Percentiles rank a stretch among this genome's conserved stretches.
These are phyloP conservation scores for Annulohypoxylon bovei DNA, from an alignment of 495 filamentous ascomycete genomes.

Conservation along the genomic window DNA sequence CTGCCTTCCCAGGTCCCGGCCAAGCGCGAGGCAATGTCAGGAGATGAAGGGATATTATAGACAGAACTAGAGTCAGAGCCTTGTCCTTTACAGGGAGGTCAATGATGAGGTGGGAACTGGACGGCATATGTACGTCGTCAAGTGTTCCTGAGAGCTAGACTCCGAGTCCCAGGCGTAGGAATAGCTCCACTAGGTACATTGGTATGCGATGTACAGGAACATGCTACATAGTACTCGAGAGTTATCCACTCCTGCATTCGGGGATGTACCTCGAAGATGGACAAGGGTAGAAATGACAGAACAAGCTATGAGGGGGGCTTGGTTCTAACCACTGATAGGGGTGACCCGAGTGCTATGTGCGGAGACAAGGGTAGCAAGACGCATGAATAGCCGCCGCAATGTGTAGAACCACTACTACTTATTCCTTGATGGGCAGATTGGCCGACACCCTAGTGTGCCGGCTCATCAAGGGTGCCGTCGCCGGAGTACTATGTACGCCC, in stretches of 20 bases:
- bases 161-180: slow-evolving; percentile 38
- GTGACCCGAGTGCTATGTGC: slow-evolving; percentile 34
- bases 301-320: slow-evolving; percentile 33
- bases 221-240: slow-evolving; percentile 26
- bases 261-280: slow-evolving; percentile 35
- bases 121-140: slow-evolving; percentile 39
- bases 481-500: slow-evolving; percentile 10
- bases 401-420: slow-evolving; percentile 13
- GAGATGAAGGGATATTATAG: slow-evolving; percentile 46
- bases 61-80: slow-evolving; percentile 37
- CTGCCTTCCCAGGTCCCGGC: slow-evolving; percentile 43
- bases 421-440: slow-evolving; percentile 32
- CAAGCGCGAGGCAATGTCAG: slow-evolving; percentile 37
- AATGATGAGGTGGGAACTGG: slow-evolving; percentile 37
- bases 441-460: slow-evolving; percentile 31
- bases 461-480: slow-evolving; percentile 24
- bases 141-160: slow-evolving; percentile 38
- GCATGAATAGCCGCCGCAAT: slow-evolving; percentile 42
- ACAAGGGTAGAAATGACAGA: slow-evolving; percentile 33
- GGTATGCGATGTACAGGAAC: slow-evolving; percentile 37
- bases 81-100: slow-evolving; percentile 32
- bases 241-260: slow-evolving; percentile 34
- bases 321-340: slow-evolving; percentile 33
- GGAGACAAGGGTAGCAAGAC: slow-evolving; percentile 29
- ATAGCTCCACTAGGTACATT: slow-evolving; percentile 36